These are phyloP conservation scores for Nakaseomyces bracarensis DNA, from an alignment of 1,139 yeast genomes.

Conservation along the genomic window DNA sequence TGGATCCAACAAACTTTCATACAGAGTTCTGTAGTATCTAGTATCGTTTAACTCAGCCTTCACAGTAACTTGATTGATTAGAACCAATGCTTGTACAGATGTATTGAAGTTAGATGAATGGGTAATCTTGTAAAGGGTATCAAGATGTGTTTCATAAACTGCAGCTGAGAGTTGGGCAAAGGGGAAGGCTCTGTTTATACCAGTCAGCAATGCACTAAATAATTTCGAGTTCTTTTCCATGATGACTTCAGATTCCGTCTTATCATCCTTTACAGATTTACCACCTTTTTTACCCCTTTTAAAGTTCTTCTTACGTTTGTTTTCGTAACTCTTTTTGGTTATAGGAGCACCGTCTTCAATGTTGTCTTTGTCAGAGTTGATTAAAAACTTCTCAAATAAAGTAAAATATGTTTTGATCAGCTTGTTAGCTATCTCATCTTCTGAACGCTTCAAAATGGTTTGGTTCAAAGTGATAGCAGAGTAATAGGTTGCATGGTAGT, in stretches of 20 bases:
- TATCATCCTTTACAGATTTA: constrained; percentile 56
- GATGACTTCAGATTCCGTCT: constrained; percentile 59
- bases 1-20: constrained; percentile 82
- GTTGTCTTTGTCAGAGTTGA: constrained; percentile 52
- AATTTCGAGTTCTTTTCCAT: constrained; percentile 82
- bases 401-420: constrained; percentile 80
- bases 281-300: constrained; percentile 75
- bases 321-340: constrained; percentile 34
- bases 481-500: constrained; percentile 83
- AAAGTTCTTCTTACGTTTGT: constrained; percentile 46
- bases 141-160: constrained; percentile 67
- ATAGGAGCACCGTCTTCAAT: constrained; percentile 26
- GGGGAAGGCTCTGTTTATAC: constrained; percentile 94
- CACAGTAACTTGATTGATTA: constrained; percentile 67
- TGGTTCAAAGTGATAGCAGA: constrained; percentile 84
- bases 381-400: constrained; percentile 72
- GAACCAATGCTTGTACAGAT: constrained; percentile 81
- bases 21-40: constrained; percentile 79
- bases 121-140: constrained; percentile 80
- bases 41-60: constrained; percentile 53
- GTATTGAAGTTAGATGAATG: constrained; percentile 94
- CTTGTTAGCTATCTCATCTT: constrained; percentile 68
- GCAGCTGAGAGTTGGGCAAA: constrained; percentile 70
- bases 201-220: constrained; percentile 87
- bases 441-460: constrained; percentile 74